phyloP scores from a whole-genome alignment of 805 yeast species.

The Sungouiozyma intestinalis region DNA sequence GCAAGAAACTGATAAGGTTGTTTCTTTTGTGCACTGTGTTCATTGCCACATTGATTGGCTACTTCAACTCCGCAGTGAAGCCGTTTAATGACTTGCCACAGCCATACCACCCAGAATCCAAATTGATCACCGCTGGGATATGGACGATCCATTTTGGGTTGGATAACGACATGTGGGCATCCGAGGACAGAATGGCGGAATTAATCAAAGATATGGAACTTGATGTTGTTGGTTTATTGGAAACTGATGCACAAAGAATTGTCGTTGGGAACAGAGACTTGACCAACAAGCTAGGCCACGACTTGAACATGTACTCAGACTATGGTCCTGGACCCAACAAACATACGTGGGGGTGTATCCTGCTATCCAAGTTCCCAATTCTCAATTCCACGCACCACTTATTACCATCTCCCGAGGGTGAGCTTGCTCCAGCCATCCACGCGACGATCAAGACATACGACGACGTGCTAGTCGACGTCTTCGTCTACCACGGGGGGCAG shows the following conservation, averaged over 20 bases:
- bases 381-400: slow-evolving; percentile 81
- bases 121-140: slow-evolving; percentile 83
- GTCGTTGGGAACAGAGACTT: slow-evolving; percentile 93
- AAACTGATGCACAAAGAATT: slow-evolving; percentile 86
- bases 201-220: slow-evolving; percentile 76
- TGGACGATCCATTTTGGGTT: slow-evolving; percentile 98
- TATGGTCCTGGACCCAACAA: slow-evolving; percentile 97
- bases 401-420: slow-evolving; percentile 95
- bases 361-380: slow-evolving; percentile 90
- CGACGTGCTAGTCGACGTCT: slow-evolving; percentile 65
- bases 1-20: slow-evolving; percentile 8
- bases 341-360: slow-evolving; percentile 96
- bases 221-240: slow-evolving; percentile 84
- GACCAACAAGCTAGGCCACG: slow-evolving; percentile 85
- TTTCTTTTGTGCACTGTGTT: slow-evolving; percentile 7
- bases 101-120: slow-evolving; percentile 59
- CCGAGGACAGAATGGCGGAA: slow-evolving; percentile 81
- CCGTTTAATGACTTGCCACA: slow-evolving; percentile 38
- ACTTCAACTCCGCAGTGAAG: slow-evolving; percentile 17
- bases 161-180: slow-evolving; percentile 97
- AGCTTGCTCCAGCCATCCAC: slow-evolving; percentile 94
- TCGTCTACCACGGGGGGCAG: slow-evolving; percentile 96
- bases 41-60: slow-evolving; percentile 11
- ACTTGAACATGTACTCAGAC: slow-evolving; percentile 88
- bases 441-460: slow-evolving; percentile 93